A percentile compares a stretch with the other conserved stretches of the same genome.
Conservation (phyloP, 495 filamentous ascomycete species). For the Aspergillus funiculosus region DNA sequence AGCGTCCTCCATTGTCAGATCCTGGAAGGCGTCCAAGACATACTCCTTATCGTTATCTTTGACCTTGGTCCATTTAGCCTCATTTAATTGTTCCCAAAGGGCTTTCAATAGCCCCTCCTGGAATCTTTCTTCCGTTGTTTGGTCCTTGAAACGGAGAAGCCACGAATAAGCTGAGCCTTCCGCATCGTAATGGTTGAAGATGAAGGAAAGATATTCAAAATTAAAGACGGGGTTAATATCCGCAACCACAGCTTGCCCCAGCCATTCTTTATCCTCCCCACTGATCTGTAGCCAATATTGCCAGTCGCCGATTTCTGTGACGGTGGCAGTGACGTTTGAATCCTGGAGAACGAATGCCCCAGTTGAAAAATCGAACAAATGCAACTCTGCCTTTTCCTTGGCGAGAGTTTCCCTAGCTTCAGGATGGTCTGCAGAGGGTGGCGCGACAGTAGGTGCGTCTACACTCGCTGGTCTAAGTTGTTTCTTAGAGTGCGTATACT, state of each 20-base stretch:
- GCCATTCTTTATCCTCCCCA: slow-evolving; percentile 73
- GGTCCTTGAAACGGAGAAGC: slow-evolving; percentile 87
- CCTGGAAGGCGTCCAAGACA: slow-evolving; percentile 91
- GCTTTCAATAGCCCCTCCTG: slow-evolving; percentile 93
- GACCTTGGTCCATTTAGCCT: slow-evolving; percentile 87
- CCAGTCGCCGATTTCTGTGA: slow-evolving; percentile 86
- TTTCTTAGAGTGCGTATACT: slow-evolving; percentile 40
- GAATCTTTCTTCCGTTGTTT: slow-evolving; percentile 72
- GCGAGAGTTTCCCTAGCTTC: slow-evolving; percentile 65
- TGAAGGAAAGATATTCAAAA: slow-evolving; percentile 95
- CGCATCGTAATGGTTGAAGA: slow-evolving; percentile 91
- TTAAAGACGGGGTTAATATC: slow-evolving; percentile 99
- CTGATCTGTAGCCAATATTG: slow-evolving; percentile 92
- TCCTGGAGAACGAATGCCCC: slow-evolving; percentile 84
- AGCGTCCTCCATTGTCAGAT: slow-evolving; percentile 84
- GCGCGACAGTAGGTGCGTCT: slow-evolving; percentile 37
- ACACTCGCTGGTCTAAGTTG: slow-evolving; percentile 29
- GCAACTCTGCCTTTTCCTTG: slow-evolving; percentile 74
- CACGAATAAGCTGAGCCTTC: slow-evolving; percentile 93
- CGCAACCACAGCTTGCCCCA: slow-evolving; percentile 75
- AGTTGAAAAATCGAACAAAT: slow-evolving; percentile 84
- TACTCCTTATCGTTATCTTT: slow-evolving; percentile 93
- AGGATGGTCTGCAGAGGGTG: slow-evolving; percentile 58
- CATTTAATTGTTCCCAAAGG: slow-evolving; percentile 93
- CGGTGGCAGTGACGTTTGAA: slow-evolving; percentile 62